A percentile compares a stretch with the other conserved stretches of the same genome.
phyloP scores from a whole-genome alignment of 257 asterid genomes.

The Petunia axillaris region DNA sequence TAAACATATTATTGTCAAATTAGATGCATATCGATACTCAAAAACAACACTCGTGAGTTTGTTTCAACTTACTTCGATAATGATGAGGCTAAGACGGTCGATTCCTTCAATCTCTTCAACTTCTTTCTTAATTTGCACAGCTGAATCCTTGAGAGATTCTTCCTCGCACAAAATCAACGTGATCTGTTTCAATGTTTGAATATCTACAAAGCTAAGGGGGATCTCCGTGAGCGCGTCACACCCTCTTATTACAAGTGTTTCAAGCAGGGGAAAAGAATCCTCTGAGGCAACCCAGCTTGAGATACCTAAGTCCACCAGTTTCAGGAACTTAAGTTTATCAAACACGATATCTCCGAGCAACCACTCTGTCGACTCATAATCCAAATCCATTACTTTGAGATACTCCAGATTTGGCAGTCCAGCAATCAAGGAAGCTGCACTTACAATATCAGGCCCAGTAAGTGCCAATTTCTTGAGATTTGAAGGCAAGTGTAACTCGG shows the following conservation, averaged over 20 bases:
- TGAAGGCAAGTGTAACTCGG: background rate
- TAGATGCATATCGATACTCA: background rate
- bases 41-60: background rate
- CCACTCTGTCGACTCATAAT: background rate
- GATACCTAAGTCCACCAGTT: background rate
- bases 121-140: background rate
- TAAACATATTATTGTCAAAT: background rate
- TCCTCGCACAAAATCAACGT: background rate
- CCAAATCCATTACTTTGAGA: background rate
- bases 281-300: background rate
- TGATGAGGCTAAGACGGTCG: background rate
- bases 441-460: background rate
- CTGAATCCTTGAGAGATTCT: background rate
- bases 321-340: background rate
- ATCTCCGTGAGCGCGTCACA: background rate
- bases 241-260: background rate
- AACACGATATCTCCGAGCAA: background rate
- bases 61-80: background rate
- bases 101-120: background rate
- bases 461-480: background rate
- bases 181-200: background rate
- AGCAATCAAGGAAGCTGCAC: background rate
- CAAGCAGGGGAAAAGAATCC: constrained; percentile 1
- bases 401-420: background rate
- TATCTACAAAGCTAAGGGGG: background rate